Evolutionary conservation across 352 stramenopile species (phyloP), one percentile per base, ranked within the genome.

Genomic region (Aphanomyces euteiches): DNA sequence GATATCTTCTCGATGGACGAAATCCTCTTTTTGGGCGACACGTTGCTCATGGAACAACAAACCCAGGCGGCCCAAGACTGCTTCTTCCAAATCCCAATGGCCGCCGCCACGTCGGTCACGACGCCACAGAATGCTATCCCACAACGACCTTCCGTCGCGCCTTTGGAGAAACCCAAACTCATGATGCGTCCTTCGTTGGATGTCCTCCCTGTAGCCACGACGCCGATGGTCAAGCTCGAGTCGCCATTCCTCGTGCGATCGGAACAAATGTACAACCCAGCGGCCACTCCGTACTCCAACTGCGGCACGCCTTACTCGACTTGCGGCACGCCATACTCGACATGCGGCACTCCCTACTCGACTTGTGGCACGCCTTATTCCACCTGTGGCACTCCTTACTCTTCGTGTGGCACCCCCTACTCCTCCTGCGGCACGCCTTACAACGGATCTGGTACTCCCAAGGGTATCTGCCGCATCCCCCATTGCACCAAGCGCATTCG

Each of bases 401-500:
- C 54, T 7, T 15, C 19, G 15, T 61, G 54, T 37, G 54, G 54
- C 34, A 61, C 54, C 1, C 54, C 54, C 8, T 61, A 61, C 54
- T 61, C 54, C 13, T 37, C 19, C 17, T 61, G 54, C 34, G 54
- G 54, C 5, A 61, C 54, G 10, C 54, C 54, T n/a, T 61, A 61
- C 50, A 19, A 28, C 50, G 54, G 54, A 4, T n/a, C 12, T 0
- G 39, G 28, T 28, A 61, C 54, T 17, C 54, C 54, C 54, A 61
- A 61, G n/a, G 54, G 54, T 37, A 61, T 70, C 19, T 70, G 64
- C 47, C 64, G 64, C 54, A 56, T 70, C 28, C 64, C 64, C 36
- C 47, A 70, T n/a, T 70, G 64, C 19, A 70, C 64, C 54, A 70
- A 70, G 40, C 64, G 64, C 64, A 70, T 95, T 64, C 84, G 87